phyloP scores from a whole-genome alignment of 192 early-diverging fungal species.

The Cetraspora pellucida region DNA sequence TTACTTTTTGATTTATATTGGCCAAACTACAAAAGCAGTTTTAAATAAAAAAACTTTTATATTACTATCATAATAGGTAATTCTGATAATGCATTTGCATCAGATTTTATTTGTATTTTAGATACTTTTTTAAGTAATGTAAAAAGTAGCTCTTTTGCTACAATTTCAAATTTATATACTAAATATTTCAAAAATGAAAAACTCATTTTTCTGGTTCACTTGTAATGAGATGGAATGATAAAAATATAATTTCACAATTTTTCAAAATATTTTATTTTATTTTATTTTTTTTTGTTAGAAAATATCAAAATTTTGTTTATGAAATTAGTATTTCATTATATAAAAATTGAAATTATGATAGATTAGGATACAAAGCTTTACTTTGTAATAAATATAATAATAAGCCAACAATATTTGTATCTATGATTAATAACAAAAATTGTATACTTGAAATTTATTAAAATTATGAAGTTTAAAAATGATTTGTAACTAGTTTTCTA shows the following conservation, averaged over 20 bases:
- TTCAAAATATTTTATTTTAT: neutral
- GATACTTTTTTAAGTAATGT: neutral
- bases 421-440: neutral
- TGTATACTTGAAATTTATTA: neutral
- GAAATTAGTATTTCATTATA: neutral
- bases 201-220: neutral
- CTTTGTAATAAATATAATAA: neutral
- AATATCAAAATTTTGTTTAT: neutral
- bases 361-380: neutral
- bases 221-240: neutral
- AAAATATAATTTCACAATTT: slow-evolving; percentile 7
- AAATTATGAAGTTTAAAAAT: neutral
- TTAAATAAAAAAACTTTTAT: no score
- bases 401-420: neutral
- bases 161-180: slow-evolving; percentile 6
- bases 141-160: neutral
- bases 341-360: neutral
- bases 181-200: neutral
- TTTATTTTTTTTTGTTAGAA: neutral
- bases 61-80: no score
- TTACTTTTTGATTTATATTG: no score
- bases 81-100: no score
- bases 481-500: neutral
- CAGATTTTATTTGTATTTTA: no score
- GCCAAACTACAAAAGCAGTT: no score